Conservation (phyloP, 148 eudicot genomes). For the Chenopodium berlandieri region DNA sequence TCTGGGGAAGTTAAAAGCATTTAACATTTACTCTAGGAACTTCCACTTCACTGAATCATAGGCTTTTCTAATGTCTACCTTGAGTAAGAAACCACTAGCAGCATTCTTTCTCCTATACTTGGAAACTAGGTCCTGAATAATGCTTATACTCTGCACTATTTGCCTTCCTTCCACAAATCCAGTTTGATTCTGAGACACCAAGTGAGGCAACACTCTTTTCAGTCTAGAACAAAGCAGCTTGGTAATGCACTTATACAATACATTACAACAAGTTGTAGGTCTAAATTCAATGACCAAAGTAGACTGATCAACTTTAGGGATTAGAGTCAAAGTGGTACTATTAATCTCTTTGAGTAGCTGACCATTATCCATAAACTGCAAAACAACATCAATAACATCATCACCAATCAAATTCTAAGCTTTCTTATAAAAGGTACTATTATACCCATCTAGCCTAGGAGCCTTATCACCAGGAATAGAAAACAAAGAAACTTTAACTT, state of each 20-base stretch:
- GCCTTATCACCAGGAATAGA: background rate
- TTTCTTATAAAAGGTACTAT: background rate
- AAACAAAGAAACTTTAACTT: background rate
- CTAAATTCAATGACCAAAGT: background rate
- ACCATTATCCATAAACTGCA: background rate
- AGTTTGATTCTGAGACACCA: background rate
- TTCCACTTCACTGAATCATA: background rate
- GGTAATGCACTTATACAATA: background rate
- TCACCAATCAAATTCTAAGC: background rate
- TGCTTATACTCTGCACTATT: background rate
- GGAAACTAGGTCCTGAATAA: background rate
- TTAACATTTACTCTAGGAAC: background rate
- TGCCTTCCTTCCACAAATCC: background rate
- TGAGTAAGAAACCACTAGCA: background rate
- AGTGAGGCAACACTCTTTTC: background rate
- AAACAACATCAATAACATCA: background rate
- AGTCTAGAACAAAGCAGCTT: background rate
- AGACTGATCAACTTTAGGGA: background rate
- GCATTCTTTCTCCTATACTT: background rate
- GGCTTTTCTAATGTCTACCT: background rate
- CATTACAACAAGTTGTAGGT: background rate
- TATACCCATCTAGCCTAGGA: background rate
- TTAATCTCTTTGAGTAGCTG: background rate
- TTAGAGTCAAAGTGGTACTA: background rate
- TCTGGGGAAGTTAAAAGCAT: background rate